These are phyloP conservation scores for Trypanosoma cruzi DNA, from an alignment of 208 protist genomes.

Conservation along the genomic window DNA sequence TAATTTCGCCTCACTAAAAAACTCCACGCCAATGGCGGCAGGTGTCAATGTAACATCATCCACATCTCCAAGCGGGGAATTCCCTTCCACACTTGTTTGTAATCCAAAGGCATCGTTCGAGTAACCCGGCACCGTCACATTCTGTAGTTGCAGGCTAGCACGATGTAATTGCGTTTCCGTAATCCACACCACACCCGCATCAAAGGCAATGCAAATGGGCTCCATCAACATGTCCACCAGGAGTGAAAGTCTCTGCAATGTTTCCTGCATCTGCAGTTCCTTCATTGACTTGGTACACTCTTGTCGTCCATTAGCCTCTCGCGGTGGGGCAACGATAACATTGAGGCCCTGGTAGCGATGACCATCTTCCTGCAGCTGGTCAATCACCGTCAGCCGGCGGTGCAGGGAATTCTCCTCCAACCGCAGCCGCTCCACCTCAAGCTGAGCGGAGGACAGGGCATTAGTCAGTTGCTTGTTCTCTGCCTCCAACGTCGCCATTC, in stretches of 20 bases:
- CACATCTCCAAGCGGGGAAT: conserved; percentile 9
- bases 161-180: conserved; percentile 39
- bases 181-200: conserved; percentile 86
- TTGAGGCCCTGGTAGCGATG: conserved; percentile 19
- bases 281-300: conserved; percentile 3
- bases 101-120: conserved; percentile 2
- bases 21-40: neutral
- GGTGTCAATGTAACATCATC: conserved; percentile 11
- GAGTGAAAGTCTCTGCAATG: conserved; percentile 51
- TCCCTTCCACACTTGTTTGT: conserved; percentile 5
- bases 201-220: conserved; percentile 84
- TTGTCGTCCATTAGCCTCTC: neutral
- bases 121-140: conserved; percentile 2
- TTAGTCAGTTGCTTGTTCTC: conserved; percentile 29
- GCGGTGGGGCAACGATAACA: conserved; percentile 26
- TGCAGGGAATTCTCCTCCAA: conserved; percentile 55
- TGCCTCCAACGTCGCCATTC: conserved; percentile 26
- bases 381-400: conserved; percentile 34
- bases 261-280: conserved; percentile 44
- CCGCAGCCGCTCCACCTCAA: conserved; percentile 71
- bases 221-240: conserved; percentile 76
- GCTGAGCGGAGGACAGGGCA: conserved; percentile 25
- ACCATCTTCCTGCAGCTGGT: conserved; percentile 27
- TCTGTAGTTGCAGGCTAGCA: conserved; percentile 24
- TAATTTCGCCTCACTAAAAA: conserved; percentile 21